Evolutionary conservation across 352 stramenopile genomes (phyloP).

Genomic region (Phytopythium cucurbitacearum): DNA sequence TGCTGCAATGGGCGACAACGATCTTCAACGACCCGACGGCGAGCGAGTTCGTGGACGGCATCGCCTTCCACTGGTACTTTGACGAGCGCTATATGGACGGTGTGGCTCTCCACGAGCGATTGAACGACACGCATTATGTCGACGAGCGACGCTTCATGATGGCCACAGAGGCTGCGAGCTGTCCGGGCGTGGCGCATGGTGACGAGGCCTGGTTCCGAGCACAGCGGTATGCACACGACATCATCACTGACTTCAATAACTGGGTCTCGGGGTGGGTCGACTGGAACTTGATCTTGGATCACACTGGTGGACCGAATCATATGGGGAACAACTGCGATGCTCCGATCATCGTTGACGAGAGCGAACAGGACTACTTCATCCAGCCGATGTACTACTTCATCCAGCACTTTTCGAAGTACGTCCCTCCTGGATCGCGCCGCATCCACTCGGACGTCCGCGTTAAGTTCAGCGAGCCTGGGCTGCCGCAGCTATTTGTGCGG

Average conservation of each 20-base stretch:
- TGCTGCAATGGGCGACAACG: slow-evolving; percentile 66
- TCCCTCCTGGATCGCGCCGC: slow-evolving; percentile 62
- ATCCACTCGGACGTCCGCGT: slow-evolving; percentile 47
- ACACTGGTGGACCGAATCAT: slow-evolving; percentile 87
- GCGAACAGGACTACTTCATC: slow-evolving; percentile 63
- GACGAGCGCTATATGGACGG: slow-evolving; percentile 63
- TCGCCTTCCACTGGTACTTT: slow-evolving; percentile 90
- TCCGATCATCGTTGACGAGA: slow-evolving; percentile 52
- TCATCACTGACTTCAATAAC: slow-evolving; percentile 88
- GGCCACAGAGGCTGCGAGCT: slow-evolving; percentile 75
- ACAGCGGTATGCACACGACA: slow-evolving; percentile 87
- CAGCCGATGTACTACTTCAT: slow-evolving; percentile 91
- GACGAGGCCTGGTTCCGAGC: slow-evolving; percentile 74
- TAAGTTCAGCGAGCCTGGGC: slow-evolving; percentile 47
- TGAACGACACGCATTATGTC: slow-evolving; percentile 74
- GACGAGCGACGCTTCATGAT: slow-evolving; percentile 60
- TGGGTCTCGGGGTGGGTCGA: slow-evolving; percentile 87
- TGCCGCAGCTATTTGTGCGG: slow-evolving; percentile 49
- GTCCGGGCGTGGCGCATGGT: slow-evolving; percentile 52
- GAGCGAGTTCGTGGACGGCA: slow-evolving; percentile 81
- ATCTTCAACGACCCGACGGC: slow-evolving; percentile 64
- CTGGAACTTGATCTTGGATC: slow-evolving; percentile 90
- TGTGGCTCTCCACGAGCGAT: slow-evolving; percentile 58
- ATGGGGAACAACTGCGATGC: slow-evolving; percentile 61
- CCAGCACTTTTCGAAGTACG: slow-evolving; percentile 87